Percentiles rank a stretch among this genome's conserved stretches.
Conservation (phyloP, 352 stramenopile species). For the Phytopythium chamaehyphon region DNA sequence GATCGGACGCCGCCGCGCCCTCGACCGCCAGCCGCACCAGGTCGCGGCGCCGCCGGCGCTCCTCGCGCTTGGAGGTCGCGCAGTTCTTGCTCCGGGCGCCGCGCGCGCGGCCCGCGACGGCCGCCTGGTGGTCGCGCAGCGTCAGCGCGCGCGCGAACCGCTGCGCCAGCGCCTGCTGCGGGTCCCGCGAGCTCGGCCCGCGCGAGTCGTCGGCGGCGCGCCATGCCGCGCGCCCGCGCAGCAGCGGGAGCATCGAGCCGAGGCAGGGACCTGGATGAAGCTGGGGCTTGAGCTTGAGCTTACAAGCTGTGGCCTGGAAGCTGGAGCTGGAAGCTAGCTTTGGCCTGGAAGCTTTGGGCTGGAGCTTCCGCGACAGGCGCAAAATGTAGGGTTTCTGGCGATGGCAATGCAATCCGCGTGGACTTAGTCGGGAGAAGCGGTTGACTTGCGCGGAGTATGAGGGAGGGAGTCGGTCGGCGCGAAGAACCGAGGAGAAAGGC, state of each 20-base stretch:
- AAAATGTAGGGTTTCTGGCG: too few relatives aligned
- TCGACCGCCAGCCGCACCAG: constrained; percentile 1
- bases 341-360: too few relatives aligned
- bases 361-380: too few relatives aligned
- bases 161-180: constrained; percentile 11
- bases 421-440: background rate
- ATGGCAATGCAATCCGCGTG: too few relatives aligned
- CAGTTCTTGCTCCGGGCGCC: constrained; percentile 24
- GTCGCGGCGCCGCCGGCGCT: background rate
- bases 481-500: background rate
- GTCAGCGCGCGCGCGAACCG: constrained; percentile 40
- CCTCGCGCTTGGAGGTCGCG: constrained; percentile 14
- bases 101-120: constrained; percentile 2
- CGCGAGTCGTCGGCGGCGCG: background rate
- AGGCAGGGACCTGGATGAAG: too few relatives aligned
- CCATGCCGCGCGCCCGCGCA: background rate
- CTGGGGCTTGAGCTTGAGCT: too few relatives aligned
- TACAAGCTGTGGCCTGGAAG: too few relatives aligned
- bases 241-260: background rate
- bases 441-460: background rate
- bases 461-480: background rate
- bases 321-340: too few relatives aligned
- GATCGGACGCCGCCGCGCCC: too few relatives aligned
- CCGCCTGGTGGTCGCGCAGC: constrained; percentile 20
- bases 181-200: background rate